Percentiles rank a stretch among this genome's conserved stretches.
Conservation (phyloP, 345 rosid species). For the Aquilaria sinensis region DNA sequence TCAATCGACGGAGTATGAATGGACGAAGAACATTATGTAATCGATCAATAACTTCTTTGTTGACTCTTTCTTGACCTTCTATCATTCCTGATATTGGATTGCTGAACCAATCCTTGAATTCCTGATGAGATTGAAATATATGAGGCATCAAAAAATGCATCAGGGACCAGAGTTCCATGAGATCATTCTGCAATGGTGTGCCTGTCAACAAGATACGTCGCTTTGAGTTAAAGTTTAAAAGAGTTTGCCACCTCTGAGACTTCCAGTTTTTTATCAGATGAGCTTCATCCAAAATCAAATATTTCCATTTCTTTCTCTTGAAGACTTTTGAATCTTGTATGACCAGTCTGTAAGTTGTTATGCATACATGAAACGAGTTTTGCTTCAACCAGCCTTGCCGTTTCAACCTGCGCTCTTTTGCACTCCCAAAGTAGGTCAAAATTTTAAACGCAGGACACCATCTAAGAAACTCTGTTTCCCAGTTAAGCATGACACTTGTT, state of each 20-base stretch:
- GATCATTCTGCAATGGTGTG: constrained; percentile 98
- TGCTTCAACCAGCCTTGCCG: constrained; percentile 99
- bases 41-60: constrained; percentile 97
- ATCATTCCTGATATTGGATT: constrained; percentile 99
- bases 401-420: constrained; percentile 93
- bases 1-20: constrained; percentile 88
- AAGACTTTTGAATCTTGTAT: constrained; percentile 95
- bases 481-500: constrained; percentile 99
- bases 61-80: constrained; percentile 96
- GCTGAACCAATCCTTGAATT: constrained; percentile 98
- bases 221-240: constrained; percentile 94
- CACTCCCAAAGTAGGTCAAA: constrained; percentile 97
- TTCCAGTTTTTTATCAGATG: constrained; percentile 99
- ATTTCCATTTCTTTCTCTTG: constrained; percentile 99
- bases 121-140: constrained; percentile 98
- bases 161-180: constrained; percentile 98
- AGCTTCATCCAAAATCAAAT: constrained; percentile 98
- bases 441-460: constrained; percentile 99
- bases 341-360: constrained; percentile 93
- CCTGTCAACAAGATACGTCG: constrained; percentile 95
- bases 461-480: constrained; percentile 99
- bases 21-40: constrained; percentile 99
- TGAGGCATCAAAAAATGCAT: constrained; percentile 99
- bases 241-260: constrained; percentile 99
- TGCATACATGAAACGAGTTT: constrained; percentile 92